A percentile compares a stretch with the other conserved stretches of the same genome.
Conservation (phyloP, 192 early-diverging fungal species). For the Haplosporangium gracile region DNA sequence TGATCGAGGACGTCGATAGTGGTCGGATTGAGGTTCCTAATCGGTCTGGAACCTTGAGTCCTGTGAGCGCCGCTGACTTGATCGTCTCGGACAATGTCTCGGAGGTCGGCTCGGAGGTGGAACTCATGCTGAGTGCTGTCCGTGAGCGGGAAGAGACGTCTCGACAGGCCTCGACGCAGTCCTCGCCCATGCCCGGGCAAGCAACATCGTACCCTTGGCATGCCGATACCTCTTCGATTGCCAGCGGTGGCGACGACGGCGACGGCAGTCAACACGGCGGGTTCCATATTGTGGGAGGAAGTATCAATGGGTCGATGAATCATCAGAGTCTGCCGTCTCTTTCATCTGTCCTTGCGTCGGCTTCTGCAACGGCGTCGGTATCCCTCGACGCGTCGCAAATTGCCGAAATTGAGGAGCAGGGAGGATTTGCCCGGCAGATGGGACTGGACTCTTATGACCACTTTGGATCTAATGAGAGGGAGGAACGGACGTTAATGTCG, state of each 20-base stretch:
- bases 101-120: conserved; percentile 53
- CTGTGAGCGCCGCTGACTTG: neutral
- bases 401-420: conserved; percentile 1
- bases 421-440: conserved; percentile 38
- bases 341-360: neutral
- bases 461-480: neutral
- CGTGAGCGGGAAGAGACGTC: conserved; percentile 36
- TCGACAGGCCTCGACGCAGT: conserved; percentile 21
- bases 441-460: conserved; percentile 28
- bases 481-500: conserved; percentile 5
- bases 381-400: neutral
- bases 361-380: neutral
- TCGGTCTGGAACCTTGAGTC: neutral
- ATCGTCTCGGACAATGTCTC: conserved; percentile 19
- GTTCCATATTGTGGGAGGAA: neutral
- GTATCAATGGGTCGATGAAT: neutral
- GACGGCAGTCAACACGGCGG: neutral
- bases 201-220: neutral
- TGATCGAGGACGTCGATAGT: neutral
- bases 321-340: neutral
- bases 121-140: conserved; percentile 40
- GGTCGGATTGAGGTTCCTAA: neutral
- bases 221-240: neutral
- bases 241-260: neutral
- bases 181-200: conserved; percentile 11